Percentiles rank a stretch among this genome's conserved stretches.
These are phyloP conservation scores for Clonostachys sp. DNA, from an alignment of 2,329 filamentous ascomycete species.

Conservation along the genomic window DNA sequence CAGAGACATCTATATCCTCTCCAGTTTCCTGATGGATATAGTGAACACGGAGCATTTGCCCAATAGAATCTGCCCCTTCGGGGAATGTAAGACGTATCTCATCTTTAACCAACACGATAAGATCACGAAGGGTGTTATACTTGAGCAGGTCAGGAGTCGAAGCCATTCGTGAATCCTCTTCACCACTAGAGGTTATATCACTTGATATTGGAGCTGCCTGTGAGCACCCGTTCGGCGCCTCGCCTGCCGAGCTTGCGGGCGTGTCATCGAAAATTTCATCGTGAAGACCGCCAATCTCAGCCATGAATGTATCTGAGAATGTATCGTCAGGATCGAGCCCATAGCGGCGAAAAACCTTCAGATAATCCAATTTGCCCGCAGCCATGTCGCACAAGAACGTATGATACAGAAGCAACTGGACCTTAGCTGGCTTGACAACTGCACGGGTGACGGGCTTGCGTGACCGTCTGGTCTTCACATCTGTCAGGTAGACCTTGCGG, in stretches of 20 bases:
- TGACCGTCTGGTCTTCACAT: conserved; percentile 79
- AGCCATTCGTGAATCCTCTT: not conserved
- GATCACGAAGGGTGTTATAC: conserved; percentile 42
- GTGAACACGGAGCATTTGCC: conserved; percentile 46
- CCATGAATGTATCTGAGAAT: conserved; percentile 78
- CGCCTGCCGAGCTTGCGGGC: not conserved
- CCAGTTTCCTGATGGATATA: conserved; percentile 50
- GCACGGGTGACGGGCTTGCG: conserved; percentile 60
- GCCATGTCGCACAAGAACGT: conserved; percentile 76
- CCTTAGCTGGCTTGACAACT: conserved; percentile 70
- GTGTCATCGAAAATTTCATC: conserved; percentile 57
- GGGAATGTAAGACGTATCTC: conserved; percentile 51
- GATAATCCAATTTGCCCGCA: conserved; percentile 64
- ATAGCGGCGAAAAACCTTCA: conserved; percentile 67
- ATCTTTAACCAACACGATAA: conserved; percentile 36
- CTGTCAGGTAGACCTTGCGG: conserved; percentile 65
- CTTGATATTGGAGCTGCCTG: not conserved
- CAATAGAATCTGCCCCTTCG: conserved; percentile 38
- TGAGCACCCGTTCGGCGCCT: not conserved
- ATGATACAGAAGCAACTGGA: conserved; percentile 90
- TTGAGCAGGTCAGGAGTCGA: conserved; percentile 28
- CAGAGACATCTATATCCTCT: conserved; percentile 44
- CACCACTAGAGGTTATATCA: no score
- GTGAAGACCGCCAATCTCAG: conserved; percentile 66
- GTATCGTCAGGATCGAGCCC: conserved; percentile 56